A percentile compares a stretch with the other conserved stretches of the same genome.
These are phyloP conservation scores for Lichtheimia ornata DNA, from an alignment of 371 early-diverging fungal genomes.

Conservation along the genomic window DNA sequence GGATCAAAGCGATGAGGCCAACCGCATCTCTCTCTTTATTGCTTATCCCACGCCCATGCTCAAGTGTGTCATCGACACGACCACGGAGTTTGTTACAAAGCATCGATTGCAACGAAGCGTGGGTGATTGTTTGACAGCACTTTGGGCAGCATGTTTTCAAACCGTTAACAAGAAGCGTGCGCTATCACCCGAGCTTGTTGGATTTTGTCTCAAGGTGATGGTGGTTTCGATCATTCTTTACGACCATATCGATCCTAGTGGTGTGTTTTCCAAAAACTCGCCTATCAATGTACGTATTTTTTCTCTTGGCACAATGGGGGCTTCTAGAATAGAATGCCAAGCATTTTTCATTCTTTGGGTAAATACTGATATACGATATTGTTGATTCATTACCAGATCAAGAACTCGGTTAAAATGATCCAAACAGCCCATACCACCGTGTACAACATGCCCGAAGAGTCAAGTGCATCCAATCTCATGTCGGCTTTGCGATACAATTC, in stretches of 20 bases:
- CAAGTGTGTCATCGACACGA: conserved; percentile 82
- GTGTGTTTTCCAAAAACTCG: conserved; percentile 76
- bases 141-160: conserved; percentile 73
- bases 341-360: background rate
- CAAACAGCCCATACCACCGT: conserved; percentile 43
- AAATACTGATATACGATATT: background rate
- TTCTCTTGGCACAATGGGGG: background rate
- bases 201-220: conserved; percentile 82
- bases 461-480: conserved; percentile 66
- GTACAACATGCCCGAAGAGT: conserved; percentile 28
- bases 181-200: conserved; percentile 4
- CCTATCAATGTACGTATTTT: conserved; percentile 72
- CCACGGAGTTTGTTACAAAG: conserved; percentile 55
- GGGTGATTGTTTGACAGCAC: conserved; percentile 64
- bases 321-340: no score
- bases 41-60: conserved; percentile 95
- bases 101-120: conserved; percentile 50
- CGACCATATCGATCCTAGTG: conserved; percentile 86
- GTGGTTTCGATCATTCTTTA: conserved; percentile 87
- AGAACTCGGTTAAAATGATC: conserved; percentile 73
- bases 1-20: conserved; percentile 86
- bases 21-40: conserved; percentile 92
- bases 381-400: conserved; percentile 37
- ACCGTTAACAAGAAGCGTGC: conserved; percentile 56
- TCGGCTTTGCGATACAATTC: conserved; percentile 81